phyloP scores from a whole-genome alignment of 2,329 filamentous ascomycete genomes.

The Capronia americana region DNA sequence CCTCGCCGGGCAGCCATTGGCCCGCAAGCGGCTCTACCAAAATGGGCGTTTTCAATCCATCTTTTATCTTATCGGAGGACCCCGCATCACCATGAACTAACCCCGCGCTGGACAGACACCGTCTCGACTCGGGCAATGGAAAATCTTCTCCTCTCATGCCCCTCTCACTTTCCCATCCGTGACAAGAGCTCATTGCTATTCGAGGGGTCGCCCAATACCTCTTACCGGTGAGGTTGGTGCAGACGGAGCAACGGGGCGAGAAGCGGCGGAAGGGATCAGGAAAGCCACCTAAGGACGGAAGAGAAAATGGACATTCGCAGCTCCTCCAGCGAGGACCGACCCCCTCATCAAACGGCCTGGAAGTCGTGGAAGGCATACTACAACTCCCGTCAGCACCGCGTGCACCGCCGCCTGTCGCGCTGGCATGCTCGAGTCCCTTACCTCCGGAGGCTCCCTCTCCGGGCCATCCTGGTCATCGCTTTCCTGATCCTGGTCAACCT shows the following conservation, averaged over 20 bases:
- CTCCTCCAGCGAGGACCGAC: not conserved
- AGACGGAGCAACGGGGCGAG: not conserved
- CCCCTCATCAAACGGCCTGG: not conserved
- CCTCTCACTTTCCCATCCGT: not conserved
- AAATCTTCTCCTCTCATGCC: not conserved
- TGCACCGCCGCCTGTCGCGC: constrained; percentile 22
- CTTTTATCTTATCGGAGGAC: constrained; percentile 14
- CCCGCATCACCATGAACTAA: not conserved
- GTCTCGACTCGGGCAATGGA: not conserved
- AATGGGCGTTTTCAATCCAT: not conserved
- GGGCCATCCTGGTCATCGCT: constrained; percentile 63
- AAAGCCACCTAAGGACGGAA: constrained; percentile 2
- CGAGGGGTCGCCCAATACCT: not conserved
- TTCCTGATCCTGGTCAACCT: constrained; percentile 61
- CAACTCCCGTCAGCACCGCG: not conserved
- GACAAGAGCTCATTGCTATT: not conserved
- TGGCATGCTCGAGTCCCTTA: constrained; percentile 56
- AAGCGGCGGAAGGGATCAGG: not conserved
- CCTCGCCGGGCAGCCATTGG: no score
- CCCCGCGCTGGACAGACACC: not conserved
- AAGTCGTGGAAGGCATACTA: constrained; percentile 11
- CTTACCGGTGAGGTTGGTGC: constrained; percentile 1
- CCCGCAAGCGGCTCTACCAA: no score
- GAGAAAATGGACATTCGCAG: not conserved
- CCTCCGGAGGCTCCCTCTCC: constrained; percentile 62